These are phyloP conservation scores for Pythium grandisporangium DNA, from an alignment of 352 stramenopile species.

Conservation along the genomic window DNA sequence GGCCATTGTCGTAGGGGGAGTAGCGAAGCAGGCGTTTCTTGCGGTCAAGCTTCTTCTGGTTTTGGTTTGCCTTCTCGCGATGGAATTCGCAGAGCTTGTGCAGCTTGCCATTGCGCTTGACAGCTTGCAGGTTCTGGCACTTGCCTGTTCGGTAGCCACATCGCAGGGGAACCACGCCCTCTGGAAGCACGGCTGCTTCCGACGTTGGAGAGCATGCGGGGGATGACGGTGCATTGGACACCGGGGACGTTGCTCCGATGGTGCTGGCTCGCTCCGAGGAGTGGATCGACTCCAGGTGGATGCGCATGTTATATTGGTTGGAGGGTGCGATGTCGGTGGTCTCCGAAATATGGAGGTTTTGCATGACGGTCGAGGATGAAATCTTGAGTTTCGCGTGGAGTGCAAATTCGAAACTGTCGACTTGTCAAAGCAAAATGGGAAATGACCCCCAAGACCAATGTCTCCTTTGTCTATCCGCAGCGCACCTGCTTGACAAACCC, in stretches of 20 bases:
- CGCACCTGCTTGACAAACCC: too few species aligned
- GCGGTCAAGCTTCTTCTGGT: conserved; percentile 81
- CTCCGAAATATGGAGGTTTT: conserved; percentile 16
- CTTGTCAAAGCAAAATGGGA: conserved; percentile 20
- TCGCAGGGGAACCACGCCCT: conserved; percentile 24
- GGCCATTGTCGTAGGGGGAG: conserved; percentile 24
- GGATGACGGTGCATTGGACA: conserved; percentile 8
- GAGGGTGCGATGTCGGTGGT: conserved; percentile 14
- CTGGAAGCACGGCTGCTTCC: conserved; percentile 11
- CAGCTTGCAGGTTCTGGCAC: conserved; percentile 66
- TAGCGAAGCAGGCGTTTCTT: conserved; percentile 69
- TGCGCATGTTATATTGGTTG: conserved; percentile 18
- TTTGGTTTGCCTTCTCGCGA: conserved; percentile 74
- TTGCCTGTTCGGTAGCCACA: conserved; percentile 80
- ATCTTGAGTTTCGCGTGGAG: neutral
- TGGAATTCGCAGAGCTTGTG: conserved; percentile 85
- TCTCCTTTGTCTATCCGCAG: too few species aligned
- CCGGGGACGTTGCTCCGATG: neutral
- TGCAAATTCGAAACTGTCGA: too few species aligned
- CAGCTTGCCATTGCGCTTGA: conserved; percentile 77
- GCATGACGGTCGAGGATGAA: conserved; percentile 8
- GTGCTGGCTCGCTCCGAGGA: neutral
- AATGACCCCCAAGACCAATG: conserved; percentile 11
- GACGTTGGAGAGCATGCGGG: conserved; percentile 4
- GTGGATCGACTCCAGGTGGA: conserved; percentile 19